Conservation (phyloP, 768 basidiomycete species). For the Phlebiopsis flavidoalba region DNA sequence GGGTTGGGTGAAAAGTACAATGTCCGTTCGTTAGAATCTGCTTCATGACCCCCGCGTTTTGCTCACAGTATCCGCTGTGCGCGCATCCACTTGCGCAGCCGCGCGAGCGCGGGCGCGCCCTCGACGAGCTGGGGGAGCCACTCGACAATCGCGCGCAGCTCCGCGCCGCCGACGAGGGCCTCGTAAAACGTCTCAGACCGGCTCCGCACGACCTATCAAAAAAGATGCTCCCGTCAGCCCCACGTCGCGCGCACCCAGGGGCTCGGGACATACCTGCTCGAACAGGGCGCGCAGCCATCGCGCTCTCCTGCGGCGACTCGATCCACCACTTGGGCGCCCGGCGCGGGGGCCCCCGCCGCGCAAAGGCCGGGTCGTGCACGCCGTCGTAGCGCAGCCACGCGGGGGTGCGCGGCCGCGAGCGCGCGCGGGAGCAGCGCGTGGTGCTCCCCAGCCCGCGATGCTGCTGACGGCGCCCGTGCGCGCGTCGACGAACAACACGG, state of each 20-base stretch:
- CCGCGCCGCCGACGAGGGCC: background rate
- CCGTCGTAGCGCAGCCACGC: slow-evolving; percentile 21
- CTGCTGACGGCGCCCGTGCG: slow-evolving; percentile 13
- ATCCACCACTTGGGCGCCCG: background rate
- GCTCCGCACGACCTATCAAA: background rate
- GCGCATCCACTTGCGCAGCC: background rate
- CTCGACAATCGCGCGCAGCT: background rate
- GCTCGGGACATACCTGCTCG: background rate
- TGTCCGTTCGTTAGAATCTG: background rate
- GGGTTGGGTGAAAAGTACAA: background rate
- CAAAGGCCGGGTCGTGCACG: slow-evolving; percentile 13
- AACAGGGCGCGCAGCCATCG: slow-evolving; percentile 2
- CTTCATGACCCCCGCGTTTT: background rate
- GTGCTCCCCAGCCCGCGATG: slow-evolving; percentile 20
- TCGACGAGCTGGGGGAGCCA: background rate
- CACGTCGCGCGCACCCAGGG: background rate
- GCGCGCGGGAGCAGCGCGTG: slow-evolving; percentile 18
- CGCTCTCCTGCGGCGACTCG: background rate
- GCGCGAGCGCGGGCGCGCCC: background rate
- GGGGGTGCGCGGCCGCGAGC: slow-evolving; percentile 21
- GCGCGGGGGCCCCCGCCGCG: background rate
- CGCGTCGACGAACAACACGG: slow-evolving; percentile 15
- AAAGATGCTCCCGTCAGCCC: background rate
- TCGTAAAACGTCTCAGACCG: background rate
- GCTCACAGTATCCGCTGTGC: background rate